Evolutionary conservation across 2,329 filamentous ascomycete species (phyloP).

Genomic region (Aspergillus bombycis): DNA sequence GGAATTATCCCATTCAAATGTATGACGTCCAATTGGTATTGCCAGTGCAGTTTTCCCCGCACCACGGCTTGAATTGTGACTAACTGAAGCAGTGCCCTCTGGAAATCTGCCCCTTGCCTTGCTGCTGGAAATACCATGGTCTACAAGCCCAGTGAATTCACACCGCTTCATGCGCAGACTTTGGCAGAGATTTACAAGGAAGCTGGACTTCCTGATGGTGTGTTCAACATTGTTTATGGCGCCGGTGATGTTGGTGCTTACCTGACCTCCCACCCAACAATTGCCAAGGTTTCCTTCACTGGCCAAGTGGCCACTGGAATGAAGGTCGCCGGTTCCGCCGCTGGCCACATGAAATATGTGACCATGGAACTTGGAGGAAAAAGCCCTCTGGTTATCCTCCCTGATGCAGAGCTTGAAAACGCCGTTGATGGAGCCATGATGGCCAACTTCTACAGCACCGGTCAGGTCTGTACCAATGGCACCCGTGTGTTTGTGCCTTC

Average conservation of each 20-base stretch:
- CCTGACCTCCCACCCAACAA: constrained; percentile 69
- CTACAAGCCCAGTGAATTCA: constrained; percentile 88
- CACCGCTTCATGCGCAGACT: constrained; percentile 76
- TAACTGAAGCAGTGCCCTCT: constrained; percentile 61
- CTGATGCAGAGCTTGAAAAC: constrained; percentile 74
- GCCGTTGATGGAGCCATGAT: constrained; percentile 92
- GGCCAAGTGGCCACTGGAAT: constrained; percentile 82
- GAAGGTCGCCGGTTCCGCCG: constrained; percentile 77
- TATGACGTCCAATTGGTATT: constrained; percentile 26
- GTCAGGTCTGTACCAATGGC: constrained; percentile 92
- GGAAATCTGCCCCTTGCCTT: constrained; percentile 85
- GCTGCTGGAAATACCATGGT: constrained; percentile 89
- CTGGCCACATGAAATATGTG: constrained; percentile 81
- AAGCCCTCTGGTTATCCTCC: constrained; percentile 77
- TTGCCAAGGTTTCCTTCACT: constrained; percentile 88
- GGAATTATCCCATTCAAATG: constrained; percentile 93
- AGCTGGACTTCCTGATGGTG: constrained; percentile 77
- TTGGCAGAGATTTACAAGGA: constrained; percentile 77
- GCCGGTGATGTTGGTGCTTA: constrained; percentile 76
- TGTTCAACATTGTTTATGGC: constrained; percentile 86
- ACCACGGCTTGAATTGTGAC: neutral
- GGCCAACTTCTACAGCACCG: constrained; percentile 89
- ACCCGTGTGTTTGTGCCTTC: constrained; percentile 82
- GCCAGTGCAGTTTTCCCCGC: neutral
- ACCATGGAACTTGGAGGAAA: constrained; percentile 94